Conservation (phyloP, 1,284 basidiomycete species). For the Afroboletus lepidellus region DNA sequence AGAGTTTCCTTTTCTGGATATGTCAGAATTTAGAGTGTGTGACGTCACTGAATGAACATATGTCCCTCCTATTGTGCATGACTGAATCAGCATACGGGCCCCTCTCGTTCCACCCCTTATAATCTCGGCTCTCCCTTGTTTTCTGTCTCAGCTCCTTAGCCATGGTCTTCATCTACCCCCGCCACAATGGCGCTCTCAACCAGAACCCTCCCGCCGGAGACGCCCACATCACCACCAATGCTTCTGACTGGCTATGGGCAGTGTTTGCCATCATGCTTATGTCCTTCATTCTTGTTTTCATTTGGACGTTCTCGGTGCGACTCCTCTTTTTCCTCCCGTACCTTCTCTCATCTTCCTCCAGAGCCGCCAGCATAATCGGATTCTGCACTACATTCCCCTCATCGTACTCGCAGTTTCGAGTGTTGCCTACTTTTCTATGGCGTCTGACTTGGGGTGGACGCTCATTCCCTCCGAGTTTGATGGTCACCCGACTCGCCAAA, state of each 20-base stretch:
- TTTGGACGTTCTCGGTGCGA: constrained; percentile 40
- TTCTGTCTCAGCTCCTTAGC: neutral
- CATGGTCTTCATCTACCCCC: constrained; percentile 18
- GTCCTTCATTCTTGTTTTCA: constrained; percentile 38
- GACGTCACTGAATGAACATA: constrained; percentile 22
- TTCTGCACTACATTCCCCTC: constrained; percentile 49
- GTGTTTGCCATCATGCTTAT: constrained; percentile 51
- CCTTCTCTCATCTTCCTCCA: neutral
- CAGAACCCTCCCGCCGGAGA: constrained; percentile 41
- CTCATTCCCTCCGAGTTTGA: constrained; percentile 44
- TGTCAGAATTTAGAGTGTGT: constrained; percentile 15
- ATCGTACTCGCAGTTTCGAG: constrained; percentile 45
- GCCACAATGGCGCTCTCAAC: constrained; percentile 22
- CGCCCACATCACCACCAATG: constrained; percentile 40
- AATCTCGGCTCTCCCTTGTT: neutral
- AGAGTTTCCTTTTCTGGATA: constrained; percentile 17
- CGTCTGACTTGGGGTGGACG: constrained; percentile 57
- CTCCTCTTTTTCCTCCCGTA: neutral
- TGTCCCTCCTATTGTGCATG: constrained; percentile 18
- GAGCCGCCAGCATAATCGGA: constrained; percentile 38
- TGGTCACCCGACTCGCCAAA: constrained; percentile 41
- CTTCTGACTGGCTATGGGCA: constrained; percentile 55
- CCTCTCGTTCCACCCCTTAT: constrained; percentile 13
- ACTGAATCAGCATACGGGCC: constrained; percentile 20
- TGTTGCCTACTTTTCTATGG: constrained; percentile 56